Conservation (phyloP, 2,329 filamentous ascomycete genomes). For the Beauveria brongniartii region DNA sequence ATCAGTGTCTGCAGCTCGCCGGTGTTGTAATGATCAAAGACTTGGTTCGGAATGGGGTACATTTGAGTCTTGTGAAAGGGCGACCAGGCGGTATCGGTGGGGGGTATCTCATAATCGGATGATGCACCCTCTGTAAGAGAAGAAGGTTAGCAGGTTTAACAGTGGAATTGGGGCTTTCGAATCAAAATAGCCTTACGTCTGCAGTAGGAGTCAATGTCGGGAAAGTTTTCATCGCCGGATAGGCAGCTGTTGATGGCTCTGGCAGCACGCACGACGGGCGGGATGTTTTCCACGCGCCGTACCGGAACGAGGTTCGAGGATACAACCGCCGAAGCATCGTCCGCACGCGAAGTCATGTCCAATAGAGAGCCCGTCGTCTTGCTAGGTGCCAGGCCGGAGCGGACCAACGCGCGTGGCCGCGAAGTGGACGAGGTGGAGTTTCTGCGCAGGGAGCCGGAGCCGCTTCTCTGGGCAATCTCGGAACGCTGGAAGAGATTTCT, state of each 20-base stretch:
- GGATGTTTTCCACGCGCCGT: constrained; percentile 40
- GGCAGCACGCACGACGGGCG: constrained; percentile 72
- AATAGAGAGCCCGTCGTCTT: constrained; percentile 4
- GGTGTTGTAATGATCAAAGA: constrained; percentile 87
- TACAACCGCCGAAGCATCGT: constrained; percentile 20
- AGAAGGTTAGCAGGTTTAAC: constrained; percentile 18
- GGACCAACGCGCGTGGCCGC: constrained; percentile 4
- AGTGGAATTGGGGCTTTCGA: neutral
- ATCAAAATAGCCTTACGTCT: constrained; percentile 54
- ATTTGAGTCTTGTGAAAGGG: constrained; percentile 83
- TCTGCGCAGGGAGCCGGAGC: neutral
- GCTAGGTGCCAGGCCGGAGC: neutral
- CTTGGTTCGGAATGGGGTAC: constrained; percentile 83
- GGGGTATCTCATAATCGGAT: constrained; percentile 79
- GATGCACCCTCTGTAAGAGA: constrained; percentile 66
- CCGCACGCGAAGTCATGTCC: neutral
- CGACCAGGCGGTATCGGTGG: constrained; percentile 62
- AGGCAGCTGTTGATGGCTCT: constrained; percentile 75
- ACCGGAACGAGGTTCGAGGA: constrained; percentile 31
- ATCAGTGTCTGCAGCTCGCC: constrained; percentile 85
- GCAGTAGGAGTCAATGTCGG: constrained; percentile 83
- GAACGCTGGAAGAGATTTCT: constrained; percentile 41
- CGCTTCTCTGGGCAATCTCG: constrained; percentile 14
- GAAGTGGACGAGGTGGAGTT: constrained; percentile 6
- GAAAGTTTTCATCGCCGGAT: constrained; percentile 69